phyloP scores from a whole-genome alignment of 306 rosid genomes.

The Cicer arietinum region DNA sequence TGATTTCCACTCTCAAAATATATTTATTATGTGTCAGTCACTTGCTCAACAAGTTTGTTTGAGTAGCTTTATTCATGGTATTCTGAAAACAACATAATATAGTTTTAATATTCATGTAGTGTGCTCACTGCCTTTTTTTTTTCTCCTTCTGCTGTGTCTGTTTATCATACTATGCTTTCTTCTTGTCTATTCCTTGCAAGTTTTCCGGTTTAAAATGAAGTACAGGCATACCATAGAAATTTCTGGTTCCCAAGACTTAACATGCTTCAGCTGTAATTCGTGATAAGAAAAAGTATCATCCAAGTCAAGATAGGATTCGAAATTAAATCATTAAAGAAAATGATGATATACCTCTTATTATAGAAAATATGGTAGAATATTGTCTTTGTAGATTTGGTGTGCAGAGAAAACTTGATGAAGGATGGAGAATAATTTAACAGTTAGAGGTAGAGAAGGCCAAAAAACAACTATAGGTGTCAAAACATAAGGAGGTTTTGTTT shows the following conservation, averaged over 20 bases:
- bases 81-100: background rate
- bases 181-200: background rate
- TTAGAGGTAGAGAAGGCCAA: background rate
- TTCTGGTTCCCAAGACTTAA: conserved; percentile 6
- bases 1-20: background rate
- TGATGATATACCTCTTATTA: background rate
- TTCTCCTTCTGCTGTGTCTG: background rate
- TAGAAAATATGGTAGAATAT: background rate
- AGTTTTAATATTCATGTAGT: background rate
- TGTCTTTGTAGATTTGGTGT: background rate
- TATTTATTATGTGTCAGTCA: background rate
- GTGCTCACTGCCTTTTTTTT: background rate
- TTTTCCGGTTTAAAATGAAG: conserved; percentile 9
- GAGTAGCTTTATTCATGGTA: conserved; percentile 10
- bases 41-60: background rate
- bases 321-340: too few species aligned
- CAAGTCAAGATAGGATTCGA: too few species aligned
- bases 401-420: background rate
- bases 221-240: background rate
- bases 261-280: background rate
- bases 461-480: background rate
- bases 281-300: background rate
- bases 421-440: background rate
- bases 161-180: background rate
- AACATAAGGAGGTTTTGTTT: background rate